Conservation (phyloP, 169 alveolate species). For the Perkinsus chesapeaki region DNA sequence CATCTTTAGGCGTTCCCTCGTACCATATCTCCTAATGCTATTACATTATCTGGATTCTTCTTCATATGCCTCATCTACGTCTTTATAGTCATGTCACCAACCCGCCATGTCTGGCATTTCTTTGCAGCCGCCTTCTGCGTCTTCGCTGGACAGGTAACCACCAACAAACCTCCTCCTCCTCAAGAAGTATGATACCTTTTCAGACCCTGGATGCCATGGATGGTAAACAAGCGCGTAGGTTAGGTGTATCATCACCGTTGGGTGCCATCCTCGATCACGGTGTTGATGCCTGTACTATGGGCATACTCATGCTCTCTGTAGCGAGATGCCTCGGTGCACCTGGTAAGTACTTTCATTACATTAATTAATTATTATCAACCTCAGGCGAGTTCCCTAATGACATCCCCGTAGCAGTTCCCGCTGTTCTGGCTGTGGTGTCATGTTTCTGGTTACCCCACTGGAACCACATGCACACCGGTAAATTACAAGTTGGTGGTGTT, state of each 20-base stretch:
- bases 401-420: not conserved
- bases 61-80: not conserved
- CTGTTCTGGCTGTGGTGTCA: not conserved
- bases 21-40: not conserved
- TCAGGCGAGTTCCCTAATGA: not conserved
- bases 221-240: conserved; percentile 37
- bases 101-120: not conserved
- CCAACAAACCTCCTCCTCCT: not conserved
- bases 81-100: not conserved
- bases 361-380: not conserved
- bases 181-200: not conserved
- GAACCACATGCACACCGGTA: not conserved
- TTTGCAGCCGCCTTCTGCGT: not conserved
- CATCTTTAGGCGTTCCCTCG: not conserved
- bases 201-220: conserved; percentile 27
- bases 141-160: not conserved
- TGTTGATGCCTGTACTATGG: conserved; percentile 18
- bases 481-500: not conserved
- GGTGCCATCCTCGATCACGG: conserved; percentile 37
- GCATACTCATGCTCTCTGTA: not conserved
- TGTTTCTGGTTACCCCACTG: not conserved
- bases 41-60: not conserved
- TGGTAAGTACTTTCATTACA: not conserved
- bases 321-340: not conserved
- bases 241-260: conserved; percentile 23